Conservation (phyloP, 208 protist species). For the Wallacemonas sp. region DNA sequence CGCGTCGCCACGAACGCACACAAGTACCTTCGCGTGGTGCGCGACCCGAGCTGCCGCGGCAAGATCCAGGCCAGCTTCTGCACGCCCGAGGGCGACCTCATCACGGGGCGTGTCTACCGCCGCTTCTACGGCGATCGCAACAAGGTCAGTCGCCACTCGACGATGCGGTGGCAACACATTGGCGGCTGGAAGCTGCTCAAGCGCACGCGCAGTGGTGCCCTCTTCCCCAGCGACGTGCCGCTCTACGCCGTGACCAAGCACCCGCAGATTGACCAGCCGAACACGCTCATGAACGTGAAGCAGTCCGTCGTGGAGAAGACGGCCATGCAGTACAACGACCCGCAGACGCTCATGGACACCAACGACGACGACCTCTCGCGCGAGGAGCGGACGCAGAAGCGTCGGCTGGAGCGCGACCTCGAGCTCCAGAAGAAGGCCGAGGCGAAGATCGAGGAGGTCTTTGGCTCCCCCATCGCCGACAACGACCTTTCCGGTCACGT, state of each 20-base stretch:
- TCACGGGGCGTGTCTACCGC: slow-evolving; percentile 78
- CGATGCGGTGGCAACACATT: slow-evolving; percentile 89
- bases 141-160: slow-evolving; percentile 56
- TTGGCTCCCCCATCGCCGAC: slow-evolving; percentile 34
- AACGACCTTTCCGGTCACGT: slow-evolving; percentile 36
- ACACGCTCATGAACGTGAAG: slow-evolving; percentile 72
- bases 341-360: slow-evolving; percentile 44
- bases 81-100: slow-evolving; percentile 71
- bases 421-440: slow-evolving; percentile 69
- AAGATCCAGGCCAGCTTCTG: slow-evolving; percentile 85
- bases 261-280: slow-evolving; percentile 83
- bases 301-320: slow-evolving; percentile 82
- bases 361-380: slow-evolving; percentile 56
- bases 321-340: slow-evolving; percentile 88
- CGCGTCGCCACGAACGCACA: slow-evolving; percentile 39
- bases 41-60: slow-evolving; percentile 78
- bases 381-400: slow-evolving; percentile 58
- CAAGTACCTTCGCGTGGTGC: slow-evolving; percentile 76
- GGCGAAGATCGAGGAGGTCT: slow-evolving; percentile 68
- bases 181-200: slow-evolving; percentile 88
- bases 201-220: slow-evolving; percentile 62
- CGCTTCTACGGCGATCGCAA: slow-evolving; percentile 85
- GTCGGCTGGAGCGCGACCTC: slow-evolving; percentile 41
- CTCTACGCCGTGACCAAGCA: slow-evolving; percentile 76
- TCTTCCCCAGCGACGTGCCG: slow-evolving; percentile 83